Evolutionary conservation across 2,329 filamentous ascomycete species (phyloP).

Genomic region (Colletotrichum nymphaeae): DNA sequence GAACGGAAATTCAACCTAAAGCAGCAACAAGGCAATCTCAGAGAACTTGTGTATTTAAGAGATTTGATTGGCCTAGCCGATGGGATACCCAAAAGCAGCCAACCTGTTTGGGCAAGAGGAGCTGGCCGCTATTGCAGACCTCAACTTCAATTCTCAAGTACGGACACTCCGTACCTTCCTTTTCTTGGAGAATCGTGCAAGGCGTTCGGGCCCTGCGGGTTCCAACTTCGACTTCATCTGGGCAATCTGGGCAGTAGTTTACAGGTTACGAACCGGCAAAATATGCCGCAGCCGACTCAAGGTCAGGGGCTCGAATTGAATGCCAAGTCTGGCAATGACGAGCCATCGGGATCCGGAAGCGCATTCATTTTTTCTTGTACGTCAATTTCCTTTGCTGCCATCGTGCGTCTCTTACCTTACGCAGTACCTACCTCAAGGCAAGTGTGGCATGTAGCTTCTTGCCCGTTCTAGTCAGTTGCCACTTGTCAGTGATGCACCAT

Average conservation of each 20-base stretch:
- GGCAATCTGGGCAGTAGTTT: too few relatives aligned
- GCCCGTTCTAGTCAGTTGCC: slow-evolving; percentile 7
- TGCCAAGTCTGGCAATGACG: neutral
- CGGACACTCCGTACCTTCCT: too few relatives aligned
- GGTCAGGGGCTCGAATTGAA: neutral
- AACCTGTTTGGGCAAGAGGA: neutral
- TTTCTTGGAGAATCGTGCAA: neutral
- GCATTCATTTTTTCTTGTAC: neutral
- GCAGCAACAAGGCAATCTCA: neutral
- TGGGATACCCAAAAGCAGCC: neutral
- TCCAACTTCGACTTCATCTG: neutral
- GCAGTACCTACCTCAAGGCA: neutral
- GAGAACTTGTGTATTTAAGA: neutral
- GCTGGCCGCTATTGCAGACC: neutral
- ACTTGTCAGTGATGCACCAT: neutral
- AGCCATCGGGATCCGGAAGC: neutral
- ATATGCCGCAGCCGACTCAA: slow-evolving; percentile 24
- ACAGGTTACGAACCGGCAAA: slow-evolving; percentile 1
- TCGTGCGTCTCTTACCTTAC: neutral
- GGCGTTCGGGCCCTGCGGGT: neutral
- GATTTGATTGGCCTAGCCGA: neutral
- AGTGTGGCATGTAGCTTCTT: neutral
- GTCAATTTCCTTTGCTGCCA: slow-evolving; percentile 15
- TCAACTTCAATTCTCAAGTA: neutral
- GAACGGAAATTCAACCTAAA: neutral